Evolutionary conservation across 768 basidiomycete genomes (phyloP), one percentile per base, ranked within the genome.

Genomic region (Leccinum boreale): DNA sequence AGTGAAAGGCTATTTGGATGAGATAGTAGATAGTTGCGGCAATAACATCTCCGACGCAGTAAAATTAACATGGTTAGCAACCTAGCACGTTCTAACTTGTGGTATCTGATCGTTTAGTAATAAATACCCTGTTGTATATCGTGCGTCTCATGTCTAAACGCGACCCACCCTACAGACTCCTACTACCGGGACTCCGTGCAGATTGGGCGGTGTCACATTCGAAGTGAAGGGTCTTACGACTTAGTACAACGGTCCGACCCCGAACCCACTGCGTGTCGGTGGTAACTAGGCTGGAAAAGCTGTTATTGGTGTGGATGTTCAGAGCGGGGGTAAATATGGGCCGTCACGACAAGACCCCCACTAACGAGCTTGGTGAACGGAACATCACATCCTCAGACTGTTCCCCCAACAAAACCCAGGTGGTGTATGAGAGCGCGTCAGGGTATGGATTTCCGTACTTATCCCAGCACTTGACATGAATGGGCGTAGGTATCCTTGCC

Each of bases 401-500:
- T 59, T 64, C 17, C 42, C 53, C 17, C 0, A 65, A 60, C 2
- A 71, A 53, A 2, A 64, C 53, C 65, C 80, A 80, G 12, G 77
- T 62, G 51, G 81, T 79, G 63, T 83, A 85, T 1, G 78, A 75
- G 15, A 91, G 71, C 4, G 86, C 81, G 3, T 86, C 86, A 0
- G 75, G 64, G 70, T 84, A 92, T 0, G 79, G 76, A 61, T 80
- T 84, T 0, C 79, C 78, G 70, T 86, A 86, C 62, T 84, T 85
- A 5, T 78, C 73, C 91, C 90, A 93, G 74, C 90, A 93, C 55
- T 80, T 81, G 76, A 66, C 90, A 92, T 7, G 90, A 86, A 56
- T 83, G 74, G 2, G 28, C 28, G 28, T 74, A 75, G 57, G 79
- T 75, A 68, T 92, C 92, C 39, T 76, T 75, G 63, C 91, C 90